A percentile compares a stretch with the other conserved stretches of the same genome.
Evolutionary conservation across 257 asterid species (phyloP).

Genomic region (Nyctanthes arbortristis): DNA sequence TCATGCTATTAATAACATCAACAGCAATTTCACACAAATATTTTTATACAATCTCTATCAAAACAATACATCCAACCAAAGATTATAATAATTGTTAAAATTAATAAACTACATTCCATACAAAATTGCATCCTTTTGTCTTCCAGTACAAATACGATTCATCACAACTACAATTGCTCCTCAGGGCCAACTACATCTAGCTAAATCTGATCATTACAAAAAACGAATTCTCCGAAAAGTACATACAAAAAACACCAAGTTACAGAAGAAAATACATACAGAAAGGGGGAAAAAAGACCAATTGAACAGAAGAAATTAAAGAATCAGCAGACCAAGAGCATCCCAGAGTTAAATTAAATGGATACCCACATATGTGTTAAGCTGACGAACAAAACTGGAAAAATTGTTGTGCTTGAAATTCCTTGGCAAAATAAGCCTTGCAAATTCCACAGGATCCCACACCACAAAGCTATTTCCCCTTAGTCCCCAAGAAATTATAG

Average conservation of each 20-base stretch:
- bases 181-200: conserved; percentile 30
- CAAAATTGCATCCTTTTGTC: neutral
- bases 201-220: conserved; percentile 24
- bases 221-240: neutral
- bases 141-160: conserved; percentile 17
- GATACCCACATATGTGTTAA: conserved; percentile 90
- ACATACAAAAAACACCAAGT: conserved; percentile 22
- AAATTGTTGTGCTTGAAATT: conserved; percentile 89
- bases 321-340: conserved; percentile 18
- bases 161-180: conserved; percentile 11
- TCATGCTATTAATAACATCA: conserved; percentile 11
- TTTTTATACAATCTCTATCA: no score
- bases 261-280: conserved; percentile 18
- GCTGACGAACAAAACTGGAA: conserved; percentile 95
- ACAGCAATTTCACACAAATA: conserved; percentile 19
- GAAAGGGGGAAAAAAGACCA: neutral
- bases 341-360: conserved; percentile 28
- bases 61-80: conserved; percentile 11
- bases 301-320: neutral
- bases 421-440: conserved; percentile 58
- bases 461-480: conserved; percentile 74
- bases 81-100: conserved; percentile 16
- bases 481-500: conserved; percentile 65
- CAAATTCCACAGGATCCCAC: conserved; percentile 70
- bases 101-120: conserved; percentile 14